Percentiles rank a stretch among this genome's conserved stretches.
Evolutionary conservation across 345 rosid species (phyloP).

Genomic region (Heritiera fomes): DNA sequence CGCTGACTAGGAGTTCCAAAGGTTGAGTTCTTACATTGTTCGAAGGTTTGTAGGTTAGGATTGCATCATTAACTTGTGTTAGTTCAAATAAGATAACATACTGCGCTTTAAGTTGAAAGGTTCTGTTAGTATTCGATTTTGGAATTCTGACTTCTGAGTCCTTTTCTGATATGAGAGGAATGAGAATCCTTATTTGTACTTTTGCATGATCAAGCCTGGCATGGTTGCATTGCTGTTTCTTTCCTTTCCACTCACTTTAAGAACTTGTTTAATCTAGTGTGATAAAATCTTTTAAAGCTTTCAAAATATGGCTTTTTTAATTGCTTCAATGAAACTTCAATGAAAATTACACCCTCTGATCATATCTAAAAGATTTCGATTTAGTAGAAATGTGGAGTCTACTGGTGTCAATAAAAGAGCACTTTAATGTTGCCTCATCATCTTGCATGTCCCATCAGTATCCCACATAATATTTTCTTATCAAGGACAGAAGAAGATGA

Average conservation of each 20-base stretch:
- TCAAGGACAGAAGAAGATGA: background rate
- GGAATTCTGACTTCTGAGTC: background rate
- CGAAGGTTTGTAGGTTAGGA: background rate
- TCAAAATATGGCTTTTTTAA: background rate
- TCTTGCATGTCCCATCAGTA: background rate
- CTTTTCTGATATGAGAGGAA: background rate
- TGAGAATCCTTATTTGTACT: background rate
- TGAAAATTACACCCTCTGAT: background rate
- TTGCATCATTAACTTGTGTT: background rate
- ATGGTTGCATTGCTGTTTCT: background rate
- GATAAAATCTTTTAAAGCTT: background rate
- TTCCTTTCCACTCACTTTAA: background rate
- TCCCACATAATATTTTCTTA: background rate
- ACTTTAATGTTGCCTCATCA: background rate
- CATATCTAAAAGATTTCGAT: background rate
- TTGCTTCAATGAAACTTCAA: background rate
- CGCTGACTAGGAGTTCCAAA: background rate
- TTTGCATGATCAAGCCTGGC: conserved; percentile 5
- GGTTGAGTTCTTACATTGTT: background rate
- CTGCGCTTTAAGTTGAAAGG: background rate
- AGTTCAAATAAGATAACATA: background rate
- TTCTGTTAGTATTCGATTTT: background rate
- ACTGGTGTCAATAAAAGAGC: background rate
- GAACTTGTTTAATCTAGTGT: conserved; percentile 4
- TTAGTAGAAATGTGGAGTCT: background rate